Base-by-base conservation (phyloP, 768 basidiomycete genomes). In the Calvatia gigantea region DNA sequence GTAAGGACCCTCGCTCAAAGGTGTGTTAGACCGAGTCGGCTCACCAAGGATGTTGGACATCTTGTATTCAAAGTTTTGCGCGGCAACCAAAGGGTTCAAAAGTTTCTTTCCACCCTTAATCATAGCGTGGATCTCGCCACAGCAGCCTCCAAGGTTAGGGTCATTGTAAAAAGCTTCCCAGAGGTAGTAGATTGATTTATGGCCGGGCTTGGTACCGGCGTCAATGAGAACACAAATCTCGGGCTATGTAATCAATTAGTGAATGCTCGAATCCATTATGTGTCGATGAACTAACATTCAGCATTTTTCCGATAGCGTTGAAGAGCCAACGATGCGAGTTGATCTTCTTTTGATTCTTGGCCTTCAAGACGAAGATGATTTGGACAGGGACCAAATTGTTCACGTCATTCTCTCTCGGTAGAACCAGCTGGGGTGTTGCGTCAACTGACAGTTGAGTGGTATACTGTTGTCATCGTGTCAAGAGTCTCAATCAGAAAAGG, bases 1-100 rank as follows among this genome's bases (percentile, higher is more conserved):
- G 61, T 68, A 64, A 58, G 29, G 45, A 14, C n/a, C 37, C 9
- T 45, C 28, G 19, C 2, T 45, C 32, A 33, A 9, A 96, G 61
- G 87, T 87, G 67, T 90, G 92, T 73, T 96, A 95, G 48, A 94
- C 42, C 77, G 1, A 94, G 94, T n/a, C n/a, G n/a, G n/a, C 69
- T 95, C 94, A 70, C 94, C 97, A 17, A 98, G 77, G 65, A 98
- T 97, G 71, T 98, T 97, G 42, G 92, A 94, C 91, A 98, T 96
- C 74, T 94, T 97, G 75, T 97, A 97, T 73, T 95, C 94, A 63
- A 95, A 95, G 72, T 98, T 97, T 69, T 98, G 95, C 14, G 95
- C 94, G 6, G 95, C 95, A 28, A 98, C 82, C 46, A 94, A 74
- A 17, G 93, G 95, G 65, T 98, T 98, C 58, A 98, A 69, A 23